These are phyloP conservation scores for Hyaloscypha variabilis DNA, from an alignment of 495 filamentous ascomycete genomes.

Conservation along the genomic window DNA sequence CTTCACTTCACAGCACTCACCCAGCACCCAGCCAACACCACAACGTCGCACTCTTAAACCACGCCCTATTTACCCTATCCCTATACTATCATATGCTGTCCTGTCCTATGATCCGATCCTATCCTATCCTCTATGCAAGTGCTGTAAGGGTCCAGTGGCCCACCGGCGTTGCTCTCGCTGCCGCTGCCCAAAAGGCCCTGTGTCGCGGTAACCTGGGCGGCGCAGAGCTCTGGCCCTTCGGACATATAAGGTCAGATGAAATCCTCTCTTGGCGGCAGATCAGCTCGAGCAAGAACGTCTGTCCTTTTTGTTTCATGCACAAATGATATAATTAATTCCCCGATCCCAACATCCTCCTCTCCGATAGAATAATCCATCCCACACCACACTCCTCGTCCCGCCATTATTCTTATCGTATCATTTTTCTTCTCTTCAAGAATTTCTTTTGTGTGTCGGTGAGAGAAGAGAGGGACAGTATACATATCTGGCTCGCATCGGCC, in stretches of 20 bases:
- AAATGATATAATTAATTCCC: background rate
- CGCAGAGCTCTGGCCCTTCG: background rate
- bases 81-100: no score
- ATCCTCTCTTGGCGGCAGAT: background rate
- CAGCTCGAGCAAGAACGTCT: background rate
- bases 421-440: no score
- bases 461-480: background rate
- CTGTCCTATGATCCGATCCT: no score
- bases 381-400: background rate
- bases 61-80: background rate
- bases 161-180: background rate
- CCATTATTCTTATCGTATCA: no score
- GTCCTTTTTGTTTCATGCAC: background rate
- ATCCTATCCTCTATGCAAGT: no score
- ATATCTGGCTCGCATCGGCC: background rate
- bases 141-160: background rate
- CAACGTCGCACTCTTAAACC: background rate
- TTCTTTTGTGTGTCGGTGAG: background rate
- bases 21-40: no score
- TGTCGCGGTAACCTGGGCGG: background rate
- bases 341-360: background rate
- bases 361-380: background rate
- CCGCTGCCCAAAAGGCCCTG: background rate
- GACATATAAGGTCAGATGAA: conserved; percentile 2
- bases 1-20: background rate